Evolutionary conservation across 2,329 filamentous ascomycete genomes (phyloP).

Genomic region (Neopestalotiopsis sp.): DNA sequence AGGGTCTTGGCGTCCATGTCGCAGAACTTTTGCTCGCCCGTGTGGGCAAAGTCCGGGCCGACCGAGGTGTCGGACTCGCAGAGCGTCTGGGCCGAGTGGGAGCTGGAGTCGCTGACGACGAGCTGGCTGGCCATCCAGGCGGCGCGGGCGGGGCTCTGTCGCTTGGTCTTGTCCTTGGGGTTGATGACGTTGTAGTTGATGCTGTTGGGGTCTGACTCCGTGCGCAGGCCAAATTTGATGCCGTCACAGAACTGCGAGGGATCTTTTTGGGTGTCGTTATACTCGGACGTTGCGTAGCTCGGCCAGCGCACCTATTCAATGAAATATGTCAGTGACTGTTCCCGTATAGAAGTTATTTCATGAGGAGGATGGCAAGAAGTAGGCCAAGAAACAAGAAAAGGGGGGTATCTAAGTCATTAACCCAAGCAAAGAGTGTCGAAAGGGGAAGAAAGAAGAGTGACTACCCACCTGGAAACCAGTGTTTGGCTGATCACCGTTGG

Average conservation of each 20-base stretch:
- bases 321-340: no score
- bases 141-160: neutral
- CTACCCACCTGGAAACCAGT: neutral
- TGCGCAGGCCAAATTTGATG: neutral
- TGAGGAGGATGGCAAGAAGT: no score
- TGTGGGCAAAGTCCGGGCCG: slow-evolving; percentile 32
- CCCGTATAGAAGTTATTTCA: no score
- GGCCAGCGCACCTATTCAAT: no score
- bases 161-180: slow-evolving; percentile 14
- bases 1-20: slow-evolving; percentile 1
- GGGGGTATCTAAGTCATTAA: no score
- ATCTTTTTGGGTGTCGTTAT: no score
- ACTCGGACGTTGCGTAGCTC: no score
- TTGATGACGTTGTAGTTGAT: neutral
- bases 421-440: no score
- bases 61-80: slow-evolving; percentile 27
- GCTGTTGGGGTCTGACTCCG: neutral
- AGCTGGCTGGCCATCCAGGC: slow-evolving; percentile 20
- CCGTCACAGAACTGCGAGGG: neutral
- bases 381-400: no score
- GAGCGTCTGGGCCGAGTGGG: slow-evolving; percentile 26
- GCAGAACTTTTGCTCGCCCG: slow-evolving; percentile 17
- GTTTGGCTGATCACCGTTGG: slow-evolving; percentile 1
- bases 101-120: slow-evolving; percentile 24
- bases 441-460: no score